Evolutionary conservation across 805 yeast genomes (phyloP).

Genomic region (Yueomyces sp.): DNA sequence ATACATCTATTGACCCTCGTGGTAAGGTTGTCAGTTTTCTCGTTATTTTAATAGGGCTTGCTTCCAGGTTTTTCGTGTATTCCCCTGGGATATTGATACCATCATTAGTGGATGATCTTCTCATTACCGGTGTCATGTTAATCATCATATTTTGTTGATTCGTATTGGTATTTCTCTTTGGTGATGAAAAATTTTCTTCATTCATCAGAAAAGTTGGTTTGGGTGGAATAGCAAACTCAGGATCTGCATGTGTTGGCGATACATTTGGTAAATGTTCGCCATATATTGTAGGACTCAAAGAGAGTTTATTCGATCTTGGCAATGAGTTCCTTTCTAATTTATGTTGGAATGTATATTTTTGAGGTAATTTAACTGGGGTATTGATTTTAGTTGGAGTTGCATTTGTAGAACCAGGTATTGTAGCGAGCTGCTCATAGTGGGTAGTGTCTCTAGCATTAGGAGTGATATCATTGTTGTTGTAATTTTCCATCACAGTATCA

Average conservation of each 20-base stretch:
- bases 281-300: background rate
- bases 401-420: constrained; percentile 19
- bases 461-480: background rate
- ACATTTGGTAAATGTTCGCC: too few species aligned
- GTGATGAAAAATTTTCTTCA: too few species aligned
- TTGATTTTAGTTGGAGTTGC: constrained; percentile 12
- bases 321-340: constrained; percentile 7
- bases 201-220: too few species aligned
- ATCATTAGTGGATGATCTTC: too few species aligned
- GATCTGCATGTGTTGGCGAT: too few species aligned
- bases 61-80: background rate
- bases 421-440: constrained; percentile 11
- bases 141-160: too few species aligned
- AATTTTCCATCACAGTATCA: too few species aligned
- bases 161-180: too few species aligned
- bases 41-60: constrained; percentile 13
- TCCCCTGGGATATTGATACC: background rate
- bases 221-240: too few species aligned
- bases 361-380: constrained; percentile 5
- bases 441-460: constrained; percentile 3
- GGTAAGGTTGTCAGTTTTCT: constrained; percentile 37
- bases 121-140: background rate
- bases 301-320: background rate
- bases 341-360: constrained; percentile 16
- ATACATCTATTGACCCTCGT: constrained; percentile 78